phyloP scores from a whole-genome alignment of 2,329 filamentous ascomycete species.

The Blumeriella jaapii region DNA sequence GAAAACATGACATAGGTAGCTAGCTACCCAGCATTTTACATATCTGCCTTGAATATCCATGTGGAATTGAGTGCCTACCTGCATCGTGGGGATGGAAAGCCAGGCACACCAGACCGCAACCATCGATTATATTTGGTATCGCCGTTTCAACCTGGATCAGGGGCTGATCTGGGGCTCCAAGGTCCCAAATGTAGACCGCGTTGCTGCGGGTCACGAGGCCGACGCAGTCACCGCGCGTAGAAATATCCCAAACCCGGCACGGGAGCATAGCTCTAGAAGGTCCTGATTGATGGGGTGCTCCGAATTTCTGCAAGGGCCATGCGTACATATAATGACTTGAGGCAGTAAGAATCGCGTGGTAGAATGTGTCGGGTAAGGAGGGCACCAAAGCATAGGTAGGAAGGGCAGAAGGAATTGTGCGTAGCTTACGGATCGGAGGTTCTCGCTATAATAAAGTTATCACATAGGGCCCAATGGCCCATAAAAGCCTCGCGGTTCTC shows the following conservation, averaged over 20 bases:
- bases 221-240: conserved; percentile 8
- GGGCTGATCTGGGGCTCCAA: conserved; percentile 8
- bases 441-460: conserved; percentile 13
- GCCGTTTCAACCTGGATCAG: background rate
- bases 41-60: too few relatives aligned
- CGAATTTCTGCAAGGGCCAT: conserved; percentile 2
- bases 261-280: conserved; percentile 9
- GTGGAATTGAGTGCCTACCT: background rate
- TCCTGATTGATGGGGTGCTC: background rate
- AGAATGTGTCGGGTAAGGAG: too few relatives aligned
- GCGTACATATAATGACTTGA: conserved; percentile 8
- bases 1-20: background rate
- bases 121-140: background rate
- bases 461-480: conserved; percentile 13
- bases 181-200: conserved; percentile 15
- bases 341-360: background rate
- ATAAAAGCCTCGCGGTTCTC: conserved; percentile 7
- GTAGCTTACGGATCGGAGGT: background rate
- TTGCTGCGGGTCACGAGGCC: conserved; percentile 12
- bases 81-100: background rate
- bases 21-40: background rate
- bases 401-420: too few relatives aligned
- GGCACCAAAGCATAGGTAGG: too few relatives aligned
- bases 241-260: conserved; percentile 2
- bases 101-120: background rate